These are phyloP conservation scores for Leucocoprinus leucothites DNA, from an alignment of 768 basidiomycete species.

Conservation along the genomic window DNA sequence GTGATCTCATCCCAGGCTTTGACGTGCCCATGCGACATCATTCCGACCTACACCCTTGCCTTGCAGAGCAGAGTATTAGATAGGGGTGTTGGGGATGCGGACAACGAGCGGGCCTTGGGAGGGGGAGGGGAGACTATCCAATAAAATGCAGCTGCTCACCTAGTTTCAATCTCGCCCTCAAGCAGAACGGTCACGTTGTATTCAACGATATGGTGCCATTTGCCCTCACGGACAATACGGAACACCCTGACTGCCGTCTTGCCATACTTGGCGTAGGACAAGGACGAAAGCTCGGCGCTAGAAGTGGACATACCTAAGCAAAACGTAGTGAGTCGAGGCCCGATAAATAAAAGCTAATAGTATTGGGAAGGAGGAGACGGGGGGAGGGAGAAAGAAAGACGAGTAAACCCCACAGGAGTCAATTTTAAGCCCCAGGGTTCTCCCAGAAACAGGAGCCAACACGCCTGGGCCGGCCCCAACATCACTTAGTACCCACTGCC, in stretches of 20 bases:
- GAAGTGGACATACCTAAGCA: neutral
- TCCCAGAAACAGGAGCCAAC: neutral
- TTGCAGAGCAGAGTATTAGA: too few relatives aligned
- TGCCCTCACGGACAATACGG: conserved; percentile 71
- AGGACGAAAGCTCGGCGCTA: conserved; percentile 18
- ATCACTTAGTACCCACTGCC: too few relatives aligned
- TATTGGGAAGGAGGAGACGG: neutral
- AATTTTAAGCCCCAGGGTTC: neutral
- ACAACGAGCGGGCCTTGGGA: too few relatives aligned
- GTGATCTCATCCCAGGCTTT: conserved; percentile 4
- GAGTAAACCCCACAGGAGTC: neutral
- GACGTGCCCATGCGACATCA: neutral
- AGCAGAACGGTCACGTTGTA: conserved; percentile 79
- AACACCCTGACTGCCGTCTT: conserved; percentile 89
- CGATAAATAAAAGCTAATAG: neutral
- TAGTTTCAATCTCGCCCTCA: conserved; percentile 79
- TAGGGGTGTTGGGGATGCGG: neutral
- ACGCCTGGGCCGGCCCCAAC: too few relatives aligned
- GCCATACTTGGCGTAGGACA: conserved; percentile 66
- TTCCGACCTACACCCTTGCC: neutral
- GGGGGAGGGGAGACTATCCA: too few relatives aligned
- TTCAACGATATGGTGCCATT: conserved; percentile 74
- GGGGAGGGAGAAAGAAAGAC: neutral
- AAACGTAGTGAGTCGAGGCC: neutral
- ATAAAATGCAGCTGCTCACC: conserved; percentile 36